phyloP scores from a whole-genome alignment of 202 grass and related monocot species.

The Saccharum hybrid region DNA sequence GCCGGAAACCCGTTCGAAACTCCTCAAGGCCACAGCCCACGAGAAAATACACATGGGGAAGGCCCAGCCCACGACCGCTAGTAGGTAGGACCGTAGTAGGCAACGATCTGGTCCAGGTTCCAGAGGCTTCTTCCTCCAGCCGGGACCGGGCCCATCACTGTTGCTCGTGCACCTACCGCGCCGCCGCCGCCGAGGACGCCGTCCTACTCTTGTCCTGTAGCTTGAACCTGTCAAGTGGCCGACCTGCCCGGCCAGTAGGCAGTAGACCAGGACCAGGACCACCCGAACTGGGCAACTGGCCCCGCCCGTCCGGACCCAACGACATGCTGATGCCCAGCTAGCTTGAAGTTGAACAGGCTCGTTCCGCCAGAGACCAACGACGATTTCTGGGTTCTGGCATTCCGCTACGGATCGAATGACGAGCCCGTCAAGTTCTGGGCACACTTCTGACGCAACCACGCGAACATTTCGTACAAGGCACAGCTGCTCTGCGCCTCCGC shows the following conservation, averaged over 20 bases:
- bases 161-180: slow-evolving; percentile 9
- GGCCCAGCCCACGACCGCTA: too few relatives aligned
- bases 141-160: neutral
- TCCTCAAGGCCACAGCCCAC: too few relatives aligned
- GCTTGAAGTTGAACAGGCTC: slow-evolving; percentile 36
- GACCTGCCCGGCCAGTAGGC: neutral
- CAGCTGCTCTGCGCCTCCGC: too few relatives aligned
- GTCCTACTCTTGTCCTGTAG: slow-evolving; percentile 1
- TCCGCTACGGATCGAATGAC: neutral
- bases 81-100: too few relatives aligned
- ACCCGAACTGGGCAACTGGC: neutral
- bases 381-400: neutral
- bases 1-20: too few relatives aligned
- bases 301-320: neutral
- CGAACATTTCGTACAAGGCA: neutral
- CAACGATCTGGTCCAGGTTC: too few relatives aligned
- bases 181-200: neutral
- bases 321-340: neutral
- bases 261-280: neutral
- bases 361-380: too few relatives aligned
- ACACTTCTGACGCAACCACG: neutral
- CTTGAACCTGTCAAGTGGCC: slow-evolving; percentile 26
- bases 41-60: too few relatives aligned
- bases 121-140: neutral
- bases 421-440: neutral